Evolutionary conservation across 2,329 filamentous ascomycete genomes (phyloP).

Genomic region (Pyrenophora graminea): DNA sequence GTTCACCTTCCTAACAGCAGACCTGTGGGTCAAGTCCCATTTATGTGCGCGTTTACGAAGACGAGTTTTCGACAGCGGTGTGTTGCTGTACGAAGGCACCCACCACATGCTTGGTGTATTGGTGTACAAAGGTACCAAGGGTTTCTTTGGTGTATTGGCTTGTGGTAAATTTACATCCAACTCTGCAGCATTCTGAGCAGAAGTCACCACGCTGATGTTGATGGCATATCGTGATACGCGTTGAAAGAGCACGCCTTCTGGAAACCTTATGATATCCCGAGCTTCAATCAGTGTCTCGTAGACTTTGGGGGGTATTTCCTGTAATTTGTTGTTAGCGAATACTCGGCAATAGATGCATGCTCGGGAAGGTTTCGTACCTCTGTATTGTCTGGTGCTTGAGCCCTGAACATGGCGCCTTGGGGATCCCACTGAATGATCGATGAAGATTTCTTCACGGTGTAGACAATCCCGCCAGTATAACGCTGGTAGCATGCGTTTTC

Average conservation of each 20-base stretch:
- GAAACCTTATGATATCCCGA: constrained; percentile 28
- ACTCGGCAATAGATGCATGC: not conserved
- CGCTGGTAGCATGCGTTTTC: not conserved
- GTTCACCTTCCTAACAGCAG: no score
- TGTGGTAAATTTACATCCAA: not conserved
- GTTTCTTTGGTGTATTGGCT: not conserved
- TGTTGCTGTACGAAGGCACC: constrained; percentile 3
- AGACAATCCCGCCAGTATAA: constrained; percentile 11
- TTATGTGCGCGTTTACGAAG: no score
- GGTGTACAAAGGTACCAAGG: constrained; percentile 3
- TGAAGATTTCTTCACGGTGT: constrained; percentile 14
- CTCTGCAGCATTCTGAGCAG: not conserved
- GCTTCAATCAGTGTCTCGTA: constrained; percentile 22
- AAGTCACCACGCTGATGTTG: constrained; percentile 16
- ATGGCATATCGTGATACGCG: constrained; percentile 36
- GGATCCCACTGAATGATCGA: constrained; percentile 27
- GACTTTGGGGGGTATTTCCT: not conserved
- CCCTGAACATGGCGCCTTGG: constrained; percentile 23
- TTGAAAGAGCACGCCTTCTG: constrained; percentile 35
- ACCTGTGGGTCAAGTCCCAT: not conserved
- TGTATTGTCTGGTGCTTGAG: constrained; percentile 14
- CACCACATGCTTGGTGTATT: not conserved
- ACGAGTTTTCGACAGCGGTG: not conserved
- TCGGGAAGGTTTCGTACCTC: not conserved
- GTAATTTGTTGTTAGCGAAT: not conserved